Evolutionary conservation across 2,329 filamentous ascomycete species (phyloP), one percentile per base, ranked within the genome.

Genomic region (Trichoderma sp.): DNA sequence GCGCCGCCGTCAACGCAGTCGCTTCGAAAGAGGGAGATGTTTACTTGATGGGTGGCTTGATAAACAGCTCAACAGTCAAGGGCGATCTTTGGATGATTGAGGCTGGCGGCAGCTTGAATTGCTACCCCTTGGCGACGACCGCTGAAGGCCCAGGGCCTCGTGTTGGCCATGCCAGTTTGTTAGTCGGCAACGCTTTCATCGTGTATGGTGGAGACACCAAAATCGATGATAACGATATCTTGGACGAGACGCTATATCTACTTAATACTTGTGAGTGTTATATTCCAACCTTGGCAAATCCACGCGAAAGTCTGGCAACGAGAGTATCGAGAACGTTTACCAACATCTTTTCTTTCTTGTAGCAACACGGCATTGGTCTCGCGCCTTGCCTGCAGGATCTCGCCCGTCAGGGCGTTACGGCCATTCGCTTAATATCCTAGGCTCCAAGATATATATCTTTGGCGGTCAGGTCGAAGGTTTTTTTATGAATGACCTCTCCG

Each of bases 141-240:
- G 92, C 94, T 24, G 96, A 99, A 80, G 96, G 96, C 0, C 96
- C 96, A 1, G 94, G 96, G 4, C 96, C 96, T 1, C 89, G 96
- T 82, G 96, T 99, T 64, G 96, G 96, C 4, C 96, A 99, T 82
- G 87, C 95, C 24, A 96, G 94, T 83, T 84, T 99, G 76, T 86
- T 99, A 19, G 96, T 99, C 66, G 96, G 96, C 69, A 99, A 99
- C 80, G 96, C 96, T 0, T 99, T 98, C 79, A 99, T 99, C 74
- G 96, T 99, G 14, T 99, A 98, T 77, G 96, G 96, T 61, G 96
- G 96, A 77, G 96, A 99, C 79, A 99, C 96, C 63, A 99, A 99
- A 81, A 91, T 97, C 78, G 94, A 97, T 68, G 96, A 98, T 76
- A 88, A 89, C 37, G 96, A 99, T 80, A 86, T 92, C 60, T 83